Evolutionary conservation across 148 eudicot species (phyloP).

Genomic region (Tetragonia tetragonoides): DNA sequence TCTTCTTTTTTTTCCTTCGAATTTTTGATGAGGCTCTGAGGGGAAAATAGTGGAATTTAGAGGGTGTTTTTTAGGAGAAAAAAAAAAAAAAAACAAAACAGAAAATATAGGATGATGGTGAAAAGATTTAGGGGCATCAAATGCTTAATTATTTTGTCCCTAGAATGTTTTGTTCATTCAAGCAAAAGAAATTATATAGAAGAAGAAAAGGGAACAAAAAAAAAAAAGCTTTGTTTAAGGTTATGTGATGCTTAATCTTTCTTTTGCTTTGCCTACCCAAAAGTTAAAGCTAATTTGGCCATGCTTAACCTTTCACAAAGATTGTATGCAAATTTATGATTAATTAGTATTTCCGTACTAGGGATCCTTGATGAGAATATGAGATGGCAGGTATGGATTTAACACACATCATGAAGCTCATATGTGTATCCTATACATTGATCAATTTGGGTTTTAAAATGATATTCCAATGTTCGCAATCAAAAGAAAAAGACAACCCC

Average conservation of each 20-base stretch:
- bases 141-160: constrained; percentile 6
- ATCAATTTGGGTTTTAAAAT: too few species aligned
- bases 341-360: too few species aligned
- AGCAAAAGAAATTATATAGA: constrained; percentile 6
- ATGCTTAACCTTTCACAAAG: background rate
- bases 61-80: background rate
- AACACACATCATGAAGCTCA: background rate
- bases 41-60: constrained; percentile 1
- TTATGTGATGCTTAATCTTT: constrained; percentile 9
- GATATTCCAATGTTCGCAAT: too few species aligned
- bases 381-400: background rate
- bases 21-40: constrained; percentile 1
- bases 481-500: too few species aligned
- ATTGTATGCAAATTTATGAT: background rate
- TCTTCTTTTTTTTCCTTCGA: background rate
- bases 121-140: constrained; percentile 6
- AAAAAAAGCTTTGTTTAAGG: constrained; percentile 22
- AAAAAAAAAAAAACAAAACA: background rate
- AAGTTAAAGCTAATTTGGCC: background rate
- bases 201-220: background rate
- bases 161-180: constrained; percentile 14
- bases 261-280: background rate
- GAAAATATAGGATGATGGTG: constrained; percentile 1
- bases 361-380: background rate
- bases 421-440: too few species aligned